Evolutionary conservation across 208 protist genomes (phyloP).

Genomic region (Wallacemonas sp.): DNA sequence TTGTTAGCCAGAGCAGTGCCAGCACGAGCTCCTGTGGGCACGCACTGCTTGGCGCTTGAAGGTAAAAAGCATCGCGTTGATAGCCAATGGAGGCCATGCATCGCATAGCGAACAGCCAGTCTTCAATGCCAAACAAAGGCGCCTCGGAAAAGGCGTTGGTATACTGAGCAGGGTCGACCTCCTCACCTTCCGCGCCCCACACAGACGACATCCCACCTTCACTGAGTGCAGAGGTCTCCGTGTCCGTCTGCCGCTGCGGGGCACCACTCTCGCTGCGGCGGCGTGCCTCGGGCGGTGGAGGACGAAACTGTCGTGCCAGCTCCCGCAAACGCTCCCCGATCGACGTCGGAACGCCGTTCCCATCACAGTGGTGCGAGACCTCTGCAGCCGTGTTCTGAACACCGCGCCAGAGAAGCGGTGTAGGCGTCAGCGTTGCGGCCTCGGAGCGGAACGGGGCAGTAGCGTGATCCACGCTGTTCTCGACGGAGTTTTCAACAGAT

Average conservation of each 20-base stretch:
- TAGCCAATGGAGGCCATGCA: constrained; percentile 65
- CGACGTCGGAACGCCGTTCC: not conserved
- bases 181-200: not conserved
- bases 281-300: not conserved
- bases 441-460: not conserved
- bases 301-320: not conserved
- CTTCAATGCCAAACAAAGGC: constrained; percentile 19
- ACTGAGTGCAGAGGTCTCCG: not conserved
- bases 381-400: not conserved
- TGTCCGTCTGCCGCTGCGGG: not conserved
- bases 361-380: not conserved
- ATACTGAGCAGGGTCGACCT: not conserved
- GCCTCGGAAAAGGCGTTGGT: not conserved
- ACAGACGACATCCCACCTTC: not conserved
- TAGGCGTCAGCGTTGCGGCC: not conserved
- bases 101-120: constrained; percentile 56
- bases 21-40: constrained; percentile 66
- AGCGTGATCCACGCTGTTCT: not conserved
- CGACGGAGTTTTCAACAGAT: not conserved
- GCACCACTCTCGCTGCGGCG: not conserved
- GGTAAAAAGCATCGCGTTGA: constrained; percentile 54
- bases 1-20: constrained; percentile 76
- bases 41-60: constrained; percentile 46
- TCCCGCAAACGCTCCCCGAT: not conserved
- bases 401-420: not conserved